Base-by-base conservation (phyloP, 1,284 basidiomycete species). In the Thelephora terrestris region DNA sequence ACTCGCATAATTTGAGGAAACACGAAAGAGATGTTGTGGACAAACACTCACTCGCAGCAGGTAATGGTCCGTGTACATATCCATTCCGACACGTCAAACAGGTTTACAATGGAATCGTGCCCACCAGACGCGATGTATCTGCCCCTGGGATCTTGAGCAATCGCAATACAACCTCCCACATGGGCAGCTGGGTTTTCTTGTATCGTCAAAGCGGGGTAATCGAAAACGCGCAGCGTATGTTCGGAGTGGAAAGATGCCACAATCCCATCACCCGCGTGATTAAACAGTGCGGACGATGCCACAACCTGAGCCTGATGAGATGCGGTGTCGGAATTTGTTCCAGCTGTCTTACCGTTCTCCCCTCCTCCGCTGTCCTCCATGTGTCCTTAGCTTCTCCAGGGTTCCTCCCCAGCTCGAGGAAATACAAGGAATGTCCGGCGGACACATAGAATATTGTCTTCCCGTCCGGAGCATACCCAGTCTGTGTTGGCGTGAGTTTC, bases 71-170 rank as follows among this genome's bases (percentile, higher is more conserved):
- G 73, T 3, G 76, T 73, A 53, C 79, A 83, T 51, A 88, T 82
- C 84, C 83, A 87, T 50, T 87, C 83, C n/a, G 70, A 68, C 47
- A 80, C 58, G 58, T 87, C 85, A 58, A 87, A 86, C 57, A 88
- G 66, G 57, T 87, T 85, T 43, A 90, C 78, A 50, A 89, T 87
- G 2, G 84, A 85, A 59, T 89, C 86, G 48, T 76, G 71, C 14
- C 86, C 85, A 34, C 84, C 86, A 0, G 85, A 83, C 2, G 83
- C 83, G 29, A 89, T 70, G 55, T 87, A 88, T 52, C 78, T 74
- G 61, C 84, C 85, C 36, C 85, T 73, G 18, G 85, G 85, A 63
- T 88, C 85, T 34, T 87, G 64, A 2, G 83, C 83, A 34, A 84
- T 71, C 6, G 84, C 80, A 14, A 78, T 66, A 54, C 82, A 85